Evolutionary conservation across 2,329 filamentous ascomycete species (phyloP).

Genomic region (Xylaria sp.): DNA sequence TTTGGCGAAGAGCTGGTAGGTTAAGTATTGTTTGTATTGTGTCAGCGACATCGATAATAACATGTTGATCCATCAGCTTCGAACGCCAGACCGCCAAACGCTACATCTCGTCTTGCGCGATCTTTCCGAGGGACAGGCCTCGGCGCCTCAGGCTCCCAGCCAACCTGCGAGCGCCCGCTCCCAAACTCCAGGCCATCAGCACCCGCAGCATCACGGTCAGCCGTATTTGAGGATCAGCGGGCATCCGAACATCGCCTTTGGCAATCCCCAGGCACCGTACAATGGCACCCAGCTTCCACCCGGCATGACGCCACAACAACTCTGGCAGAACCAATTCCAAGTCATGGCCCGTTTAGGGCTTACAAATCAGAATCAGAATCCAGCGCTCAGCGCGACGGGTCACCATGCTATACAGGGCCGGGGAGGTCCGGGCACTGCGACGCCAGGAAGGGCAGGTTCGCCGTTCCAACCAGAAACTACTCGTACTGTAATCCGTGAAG

Average conservation of each 20-base stretch:
- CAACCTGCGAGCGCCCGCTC: slow-evolving; percentile 27
- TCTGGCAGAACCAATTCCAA: slow-evolving; percentile 22
- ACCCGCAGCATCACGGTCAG: slow-evolving; percentile 26
- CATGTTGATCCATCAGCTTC: slow-evolving; percentile 33
- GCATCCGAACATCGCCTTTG: slow-evolving; percentile 32
- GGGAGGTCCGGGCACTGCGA: slow-evolving; percentile 36
- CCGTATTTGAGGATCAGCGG: slow-evolving; percentile 24
- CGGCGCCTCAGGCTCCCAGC: slow-evolving; percentile 23
- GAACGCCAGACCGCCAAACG: slow-evolving; percentile 36
- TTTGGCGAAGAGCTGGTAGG: slow-evolving; percentile 62
- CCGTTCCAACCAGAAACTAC: slow-evolving; percentile 44
- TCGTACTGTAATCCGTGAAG: slow-evolving; percentile 55
- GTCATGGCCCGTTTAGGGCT: slow-evolving; percentile 23
- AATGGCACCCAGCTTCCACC: slow-evolving; percentile 24
- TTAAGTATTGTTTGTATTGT: slow-evolving; percentile 1
- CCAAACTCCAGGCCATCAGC: slow-evolving; percentile 23
- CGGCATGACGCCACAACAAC: slow-evolving; percentile 31
- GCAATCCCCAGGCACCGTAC: slow-evolving; percentile 27
- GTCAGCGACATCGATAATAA: slow-evolving; percentile 16
- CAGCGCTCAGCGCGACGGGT: slow-evolving; percentile 45
- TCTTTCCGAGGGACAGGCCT: slow-evolving; percentile 34
- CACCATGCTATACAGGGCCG: slow-evolving; percentile 49
- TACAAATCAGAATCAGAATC: slow-evolving; percentile 50
- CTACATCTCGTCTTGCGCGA: slow-evolving; percentile 45
- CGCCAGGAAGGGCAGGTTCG: slow-evolving; percentile 39